These are phyloP conservation scores for Coemansia sp. DNA, from an alignment of 192 early-diverging fungal species.

Conservation along the genomic window DNA sequence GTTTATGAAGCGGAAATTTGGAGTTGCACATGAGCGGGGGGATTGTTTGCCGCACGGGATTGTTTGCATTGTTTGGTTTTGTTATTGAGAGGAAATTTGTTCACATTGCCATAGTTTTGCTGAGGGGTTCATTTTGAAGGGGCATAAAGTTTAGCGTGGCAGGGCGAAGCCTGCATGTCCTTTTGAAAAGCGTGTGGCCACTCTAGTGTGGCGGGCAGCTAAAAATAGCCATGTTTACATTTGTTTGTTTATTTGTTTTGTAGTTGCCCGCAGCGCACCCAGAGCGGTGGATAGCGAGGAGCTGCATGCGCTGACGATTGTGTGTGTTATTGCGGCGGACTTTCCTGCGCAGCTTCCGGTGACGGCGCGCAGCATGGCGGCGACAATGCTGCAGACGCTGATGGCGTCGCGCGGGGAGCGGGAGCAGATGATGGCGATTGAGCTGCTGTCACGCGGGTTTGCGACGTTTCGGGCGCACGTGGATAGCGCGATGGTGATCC, in stretches of 20 bases:
- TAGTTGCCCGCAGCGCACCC: slow-evolving; percentile 44
- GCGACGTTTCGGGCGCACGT: slow-evolving; percentile 44
- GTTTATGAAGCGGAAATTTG: no score
- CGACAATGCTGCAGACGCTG: slow-evolving; percentile 46
- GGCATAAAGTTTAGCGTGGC: no score
- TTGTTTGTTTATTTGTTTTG: slow-evolving; percentile 1
- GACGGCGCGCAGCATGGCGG: slow-evolving; percentile 50
- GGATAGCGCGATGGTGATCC: slow-evolving; percentile 43
- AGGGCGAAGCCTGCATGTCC: no score
- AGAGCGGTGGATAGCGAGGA: slow-evolving; percentile 39
- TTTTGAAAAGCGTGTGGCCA: no score
- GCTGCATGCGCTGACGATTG: slow-evolving; percentile 44
- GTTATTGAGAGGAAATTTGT: not conserved
- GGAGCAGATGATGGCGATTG: slow-evolving; percentile 38
- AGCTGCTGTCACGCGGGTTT: slow-evolving; percentile 51
- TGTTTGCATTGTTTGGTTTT: no score
- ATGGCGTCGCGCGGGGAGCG: slow-evolving; percentile 8
- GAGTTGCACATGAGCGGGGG: no score
- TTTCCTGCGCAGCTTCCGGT: slow-evolving; percentile 45
- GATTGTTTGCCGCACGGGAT: not conserved
- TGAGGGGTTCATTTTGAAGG: no score
- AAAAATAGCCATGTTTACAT: slow-evolving; percentile 3
- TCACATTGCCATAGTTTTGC: no score
- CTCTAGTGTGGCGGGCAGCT: not conserved
- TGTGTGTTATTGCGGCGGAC: slow-evolving; percentile 49